Percentiles rank a stretch among this genome's conserved stretches.
These are phyloP conservation scores for Crithidia acanthocephali DNA, from an alignment of 208 protist genomes.

Conservation along the genomic window DNA sequence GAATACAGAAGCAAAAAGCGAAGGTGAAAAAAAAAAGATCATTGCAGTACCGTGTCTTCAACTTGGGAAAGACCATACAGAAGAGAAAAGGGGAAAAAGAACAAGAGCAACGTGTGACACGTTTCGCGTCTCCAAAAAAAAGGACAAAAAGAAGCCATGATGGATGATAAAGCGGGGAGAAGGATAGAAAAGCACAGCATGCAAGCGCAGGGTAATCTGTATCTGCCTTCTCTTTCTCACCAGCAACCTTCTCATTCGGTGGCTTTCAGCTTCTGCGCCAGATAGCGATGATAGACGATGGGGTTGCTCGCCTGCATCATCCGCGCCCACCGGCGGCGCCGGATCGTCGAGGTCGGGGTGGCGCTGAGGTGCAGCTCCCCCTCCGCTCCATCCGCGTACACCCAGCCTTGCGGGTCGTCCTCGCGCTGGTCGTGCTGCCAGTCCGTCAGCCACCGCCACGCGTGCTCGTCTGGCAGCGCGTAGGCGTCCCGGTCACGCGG, in stretches of 20 bases:
- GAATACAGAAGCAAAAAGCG: no score
- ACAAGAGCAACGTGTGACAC: no score
- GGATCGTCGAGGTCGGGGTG: slow-evolving; percentile 26
- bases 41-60: no score
- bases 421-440: slow-evolving; percentile 55
- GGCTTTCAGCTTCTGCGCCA: slow-evolving; percentile 21
- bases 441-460: slow-evolving; percentile 58
- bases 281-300: slow-evolving; percentile 51
- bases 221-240: no score
- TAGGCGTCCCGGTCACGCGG: slow-evolving; percentile 41
- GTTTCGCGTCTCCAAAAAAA: neutral
- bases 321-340: slow-evolving; percentile 55
- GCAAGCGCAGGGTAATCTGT: neutral
- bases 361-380: slow-evolving; percentile 32
- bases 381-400: slow-evolving; percentile 41
- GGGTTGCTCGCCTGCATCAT: slow-evolving; percentile 66
- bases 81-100: no score
- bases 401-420: slow-evolving; percentile 60
- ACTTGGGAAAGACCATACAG: no score
- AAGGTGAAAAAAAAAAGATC: no score
- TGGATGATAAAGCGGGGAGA: neutral
- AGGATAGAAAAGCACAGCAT: neutral
- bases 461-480: slow-evolving; percentile 36
- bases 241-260: no score
- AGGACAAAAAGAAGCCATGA: neutral